Evolutionary conservation across 805 yeast species (phyloP), one percentile per base, ranked within the genome.

Genomic region (Starmerella kuoi): DNA sequence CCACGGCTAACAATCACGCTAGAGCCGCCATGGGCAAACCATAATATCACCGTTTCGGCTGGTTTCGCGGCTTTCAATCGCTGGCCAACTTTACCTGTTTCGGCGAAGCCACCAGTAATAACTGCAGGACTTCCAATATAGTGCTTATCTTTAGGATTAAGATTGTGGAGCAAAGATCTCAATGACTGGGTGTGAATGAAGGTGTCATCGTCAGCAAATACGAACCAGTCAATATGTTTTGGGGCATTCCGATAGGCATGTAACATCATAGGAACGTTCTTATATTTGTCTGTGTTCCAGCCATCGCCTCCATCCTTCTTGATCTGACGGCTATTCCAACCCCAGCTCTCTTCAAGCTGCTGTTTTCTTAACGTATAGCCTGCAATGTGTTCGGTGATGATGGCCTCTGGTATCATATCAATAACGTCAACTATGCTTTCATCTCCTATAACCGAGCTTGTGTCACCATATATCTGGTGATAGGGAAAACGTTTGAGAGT

Each of bases 1-100:
- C 55, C 60, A 1, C 52, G 51, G 7, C 64, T 60, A 6, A 62
- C 39, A 5, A 60, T 51, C 1, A 59, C 56, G 7, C 67, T 67
- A 0, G 62, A 54, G 2, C 66, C 68, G 23, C 67, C 67, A 38
- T 64, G 66, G 9, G 64, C 66, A 45, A 63, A 63, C 22, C 41
- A 34, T 28, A 54, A 35, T 31, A 42, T 11, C 44, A 50, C 33
- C 22, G 27, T 54, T 6, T 40, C 35, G 8, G 34, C 35, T 8
- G 39, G 35, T 4, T 23, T n/a, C 19, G 32, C 23, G 8, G 26
- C 24, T 23, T 40, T 39, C 20, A 43, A 23, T 5, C 14, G 12
- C 14, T 4, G 34, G 12, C 47, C 50, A 2, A 37, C 38, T 12
- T 26, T 15, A 2, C 48, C 48, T 6, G 6, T 22, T 7, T 37